Base-by-base conservation (phyloP, 2,329 filamentous ascomycete genomes). In the Microcyclosporella mali region DNA sequence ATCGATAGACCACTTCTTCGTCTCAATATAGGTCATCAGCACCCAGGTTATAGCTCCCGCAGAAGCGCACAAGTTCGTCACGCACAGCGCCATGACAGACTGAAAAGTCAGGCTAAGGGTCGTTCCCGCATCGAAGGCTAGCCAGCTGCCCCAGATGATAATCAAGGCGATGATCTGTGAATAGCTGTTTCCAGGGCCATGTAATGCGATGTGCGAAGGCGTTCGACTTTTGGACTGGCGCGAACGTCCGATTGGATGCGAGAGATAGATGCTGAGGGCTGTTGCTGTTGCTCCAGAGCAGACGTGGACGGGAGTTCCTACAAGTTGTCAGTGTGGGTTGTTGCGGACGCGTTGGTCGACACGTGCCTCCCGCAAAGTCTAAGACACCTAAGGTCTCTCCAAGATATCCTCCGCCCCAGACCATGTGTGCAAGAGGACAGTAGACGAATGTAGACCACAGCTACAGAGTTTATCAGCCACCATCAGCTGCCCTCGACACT, bases 121-220 rank as follows among this genome's bases (percentile, higher is more conserved):
- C 1, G 70, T 74, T 6, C 71, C 71, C 6, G 70, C 71, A 43
- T 74, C 70, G 50, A 74, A 74, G 14, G 71, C 71, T 6, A 74
- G 59, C 71, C 71, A 75, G 1, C 70, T 68, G 21, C 70, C 70
- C 71, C 71, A 74, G 43, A 73, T 74, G 41, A 69, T 71, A 41
- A 73, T 67, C 55, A 74, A 58, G 2, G 70, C 66, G 3, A 74
- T 54, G 3, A 74, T 56, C 44, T 74, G 70, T 46, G 65, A 71
- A 32, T 73, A 63, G 4, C 68, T 67, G 46, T 73, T 74, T 25
- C 71, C 69, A 0, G 71, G 70, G 3, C 67, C 63, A 46, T 74
- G 71, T 12, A 74, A 60, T 12, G 64, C 64, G 19, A 74, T 60
- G 47, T 73, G 70, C 1, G 65, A 65, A 2, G 71, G 71, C 1